Conservation (phyloP, 2,329 filamentous ascomycete genomes). For the Fusarium sp. region DNA sequence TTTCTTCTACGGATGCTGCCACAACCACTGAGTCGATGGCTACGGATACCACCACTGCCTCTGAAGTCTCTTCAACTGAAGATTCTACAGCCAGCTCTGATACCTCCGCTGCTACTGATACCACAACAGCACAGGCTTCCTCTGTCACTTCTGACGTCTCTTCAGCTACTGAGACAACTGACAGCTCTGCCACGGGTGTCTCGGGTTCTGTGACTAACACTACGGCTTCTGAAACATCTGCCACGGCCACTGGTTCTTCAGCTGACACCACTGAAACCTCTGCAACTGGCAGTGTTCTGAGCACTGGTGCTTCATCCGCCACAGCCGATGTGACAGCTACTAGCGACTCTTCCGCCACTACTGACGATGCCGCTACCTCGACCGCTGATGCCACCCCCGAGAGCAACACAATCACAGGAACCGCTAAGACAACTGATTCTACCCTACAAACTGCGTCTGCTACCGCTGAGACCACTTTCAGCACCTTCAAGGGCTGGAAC, state of each 20-base stretch:
- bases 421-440: neutral
- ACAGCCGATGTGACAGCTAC: neutral
- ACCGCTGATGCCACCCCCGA: neutral
- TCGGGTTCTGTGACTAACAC: conserved; percentile 13
- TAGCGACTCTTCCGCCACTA: neutral
- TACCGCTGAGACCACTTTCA: conserved; percentile 20
- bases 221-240: conserved; percentile 1
- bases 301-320: neutral
- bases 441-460: conserved; percentile 8
- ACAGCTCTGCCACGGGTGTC: conserved; percentile 33
- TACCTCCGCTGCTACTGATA: conserved; percentile 22
- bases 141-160: neutral
- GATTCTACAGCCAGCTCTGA: conserved; percentile 11
- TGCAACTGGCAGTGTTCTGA: neutral
- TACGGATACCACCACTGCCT: neutral
- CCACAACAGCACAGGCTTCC: conserved; percentile 26
- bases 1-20: conserved; percentile 10
- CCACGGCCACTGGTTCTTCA: conserved; percentile 6
- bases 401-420: neutral
- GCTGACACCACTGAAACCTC: neutral
- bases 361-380: neutral
- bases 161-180: conserved; percentile 26
- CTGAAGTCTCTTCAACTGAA: conserved; percentile 14
- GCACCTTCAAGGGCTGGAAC: conserved; percentile 38
- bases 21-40: conserved; percentile 15